These are phyloP conservation scores for Cotoneaster glaucophyllus DNA, from an alignment of 306 rosid genomes.

Conservation along the genomic window DNA sequence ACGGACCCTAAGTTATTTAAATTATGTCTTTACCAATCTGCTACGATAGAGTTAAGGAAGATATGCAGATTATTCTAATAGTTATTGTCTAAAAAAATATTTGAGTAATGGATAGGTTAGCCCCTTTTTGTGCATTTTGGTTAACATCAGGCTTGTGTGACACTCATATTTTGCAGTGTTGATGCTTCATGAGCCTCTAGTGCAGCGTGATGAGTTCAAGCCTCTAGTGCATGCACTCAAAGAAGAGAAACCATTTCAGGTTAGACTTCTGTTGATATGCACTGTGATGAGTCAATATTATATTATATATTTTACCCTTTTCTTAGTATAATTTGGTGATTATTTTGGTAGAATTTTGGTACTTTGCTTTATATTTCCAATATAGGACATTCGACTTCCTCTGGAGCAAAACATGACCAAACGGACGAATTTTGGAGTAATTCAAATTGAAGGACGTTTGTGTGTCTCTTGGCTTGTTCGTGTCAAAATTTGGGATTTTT, in stretches of 20 bases:
- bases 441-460: no score
- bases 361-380: no score
- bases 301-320: no score
- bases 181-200: slow-evolving; percentile 58
- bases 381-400: no score
- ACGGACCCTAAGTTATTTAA: background rate
- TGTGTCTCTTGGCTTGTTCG: no score
- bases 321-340: no score
- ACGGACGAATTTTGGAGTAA: no score
- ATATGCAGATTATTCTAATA: background rate
- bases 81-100: background rate
- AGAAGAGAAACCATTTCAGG: slow-evolving; percentile 66
- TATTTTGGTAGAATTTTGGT: no score
- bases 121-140: background rate
- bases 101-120: background rate
- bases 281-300: no score
- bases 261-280: slow-evolving; percentile 20
- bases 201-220: slow-evolving; percentile 62
- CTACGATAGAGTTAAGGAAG: background rate
- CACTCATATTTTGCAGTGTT: slow-evolving; percentile 36
- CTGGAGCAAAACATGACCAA: no score
- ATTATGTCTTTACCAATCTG: background rate
- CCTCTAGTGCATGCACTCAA: slow-evolving; percentile 37
- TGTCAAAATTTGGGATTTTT: no score
- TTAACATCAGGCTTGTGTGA: slow-evolving; percentile 1